phyloP scores from a whole-genome alignment of 805 yeast species.

The Lipomyces yamadae region DNA sequence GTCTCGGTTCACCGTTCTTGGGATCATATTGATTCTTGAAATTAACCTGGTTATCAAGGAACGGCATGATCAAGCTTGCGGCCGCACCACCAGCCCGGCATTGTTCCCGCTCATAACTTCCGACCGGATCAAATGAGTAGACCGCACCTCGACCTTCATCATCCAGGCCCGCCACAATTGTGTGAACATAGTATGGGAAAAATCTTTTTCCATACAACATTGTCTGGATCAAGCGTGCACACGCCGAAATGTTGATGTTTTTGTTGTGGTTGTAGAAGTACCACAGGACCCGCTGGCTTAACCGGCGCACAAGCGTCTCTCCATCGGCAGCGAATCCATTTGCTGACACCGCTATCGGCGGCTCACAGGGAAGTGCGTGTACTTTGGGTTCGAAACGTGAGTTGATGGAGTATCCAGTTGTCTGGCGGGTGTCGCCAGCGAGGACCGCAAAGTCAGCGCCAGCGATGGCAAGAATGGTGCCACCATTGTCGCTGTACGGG shows the following conservation, averaged over 20 bases:
- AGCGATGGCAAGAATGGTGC: constrained; percentile 95
- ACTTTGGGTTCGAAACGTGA: constrained; percentile 92
- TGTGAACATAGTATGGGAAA: constrained; percentile 96
- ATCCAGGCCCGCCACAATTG: constrained; percentile 92
- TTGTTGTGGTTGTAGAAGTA: constrained; percentile 85
- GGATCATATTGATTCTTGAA: constrained; percentile 92
- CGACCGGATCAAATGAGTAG: constrained; percentile 96
- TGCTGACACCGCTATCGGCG: constrained; percentile 73
- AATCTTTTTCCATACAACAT: constrained; percentile 88
- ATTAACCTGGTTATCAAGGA: constrained; percentile 95
- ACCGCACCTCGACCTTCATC: constrained; percentile 92
- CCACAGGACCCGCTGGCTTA: constrained; percentile 71
- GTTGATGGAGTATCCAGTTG: constrained; percentile 90
- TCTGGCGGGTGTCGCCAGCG: constrained; percentile 98
- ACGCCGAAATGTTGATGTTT: constrained; percentile 66
- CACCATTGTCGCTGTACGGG: constrained; percentile 91
- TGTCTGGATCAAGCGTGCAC: constrained; percentile 91
- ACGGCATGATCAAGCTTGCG: constrained; percentile 94
- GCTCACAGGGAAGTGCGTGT: constrained; percentile 82
- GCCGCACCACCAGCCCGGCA: constrained; percentile 99
- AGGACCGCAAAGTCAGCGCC: constrained; percentile 96
- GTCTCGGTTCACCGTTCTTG: constrained; percentile 68
- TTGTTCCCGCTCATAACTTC: constrained; percentile 95
- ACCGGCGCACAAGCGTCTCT: constrained; percentile 75
- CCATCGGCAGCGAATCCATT: constrained; percentile 98